Conservation (phyloP, 768 basidiomycete species). For the Phylloporus sp. region DNA sequence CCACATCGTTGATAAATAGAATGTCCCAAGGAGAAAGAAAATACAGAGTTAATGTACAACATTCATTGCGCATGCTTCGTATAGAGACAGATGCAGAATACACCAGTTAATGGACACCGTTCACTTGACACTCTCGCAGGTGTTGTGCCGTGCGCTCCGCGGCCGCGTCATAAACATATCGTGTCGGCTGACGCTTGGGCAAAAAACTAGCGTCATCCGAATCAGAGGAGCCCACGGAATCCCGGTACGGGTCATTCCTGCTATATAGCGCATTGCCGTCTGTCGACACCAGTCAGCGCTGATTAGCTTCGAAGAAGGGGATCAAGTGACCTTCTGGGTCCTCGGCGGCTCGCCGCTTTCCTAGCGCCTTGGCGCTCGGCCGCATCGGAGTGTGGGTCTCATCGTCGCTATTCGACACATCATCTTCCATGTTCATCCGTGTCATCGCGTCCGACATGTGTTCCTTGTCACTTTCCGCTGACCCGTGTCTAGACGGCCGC, state of each 20-base stretch:
- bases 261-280: conserved; percentile 51
- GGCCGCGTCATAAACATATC: conserved; percentile 90
- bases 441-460: conserved; percentile 25
- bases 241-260: conserved; percentile 32
- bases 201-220: conserved; percentile 39
- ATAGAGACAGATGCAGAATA: not conserved
- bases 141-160: conserved; percentile 71
- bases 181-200: conserved; percentile 44
- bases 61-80: conserved; percentile 16
- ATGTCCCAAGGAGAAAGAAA: conserved; percentile 10
- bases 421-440: conserved; percentile 25
- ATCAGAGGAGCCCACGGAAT: conserved; percentile 42
- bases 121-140: conserved; percentile 42
- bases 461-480: conserved; percentile 22
- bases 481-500: conserved; percentile 19
- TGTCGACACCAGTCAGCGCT: conserved; percentile 2
- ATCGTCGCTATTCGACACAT: conserved; percentile 24
- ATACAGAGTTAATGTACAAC: conserved; percentile 26
- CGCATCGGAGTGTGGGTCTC: conserved; percentile 38
- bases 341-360: conserved; percentile 68
- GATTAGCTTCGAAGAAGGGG: not conserved
- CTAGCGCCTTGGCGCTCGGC: conserved; percentile 85
- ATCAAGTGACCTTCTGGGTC: conserved; percentile 38
- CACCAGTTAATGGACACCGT: conserved; percentile 42
- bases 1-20: conserved; percentile 18